Percentiles rank a stretch among this genome's conserved stretches.
Conservation (phyloP, 257 asterid species). For the Marsdenia floribunda region DNA sequence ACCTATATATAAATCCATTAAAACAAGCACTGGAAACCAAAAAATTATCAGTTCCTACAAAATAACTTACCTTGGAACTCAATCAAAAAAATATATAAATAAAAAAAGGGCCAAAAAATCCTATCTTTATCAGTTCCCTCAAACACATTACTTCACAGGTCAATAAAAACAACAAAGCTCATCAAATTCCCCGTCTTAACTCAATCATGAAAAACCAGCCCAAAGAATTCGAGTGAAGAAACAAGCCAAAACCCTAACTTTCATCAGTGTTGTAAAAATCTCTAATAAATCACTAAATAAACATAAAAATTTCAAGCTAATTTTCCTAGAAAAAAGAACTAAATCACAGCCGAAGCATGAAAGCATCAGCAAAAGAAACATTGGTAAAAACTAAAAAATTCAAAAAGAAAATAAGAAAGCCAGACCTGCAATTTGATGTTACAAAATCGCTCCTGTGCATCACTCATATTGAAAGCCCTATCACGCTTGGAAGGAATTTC, state of each 20-base stretch:
- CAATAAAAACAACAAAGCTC: not conserved
- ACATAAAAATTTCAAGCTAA: not conserved
- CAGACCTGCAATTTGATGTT: slow-evolving; percentile 83
- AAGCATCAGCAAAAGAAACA: not conserved
- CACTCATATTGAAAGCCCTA: slow-evolving; percentile 86
- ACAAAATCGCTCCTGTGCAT: slow-evolving; percentile 91
- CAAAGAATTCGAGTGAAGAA: not conserved
- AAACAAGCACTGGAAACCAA: not conserved
- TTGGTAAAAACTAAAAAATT: not conserved
- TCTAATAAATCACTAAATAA: not conserved
- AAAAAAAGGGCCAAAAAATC: not conserved
- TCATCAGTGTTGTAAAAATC: slow-evolving; percentile 1
- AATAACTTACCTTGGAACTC: not conserved
- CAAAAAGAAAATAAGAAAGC: slow-evolving; percentile 8
- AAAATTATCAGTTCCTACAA: not conserved
- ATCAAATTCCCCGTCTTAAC: not conserved
- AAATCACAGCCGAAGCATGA: not conserved
- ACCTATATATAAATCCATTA: not conserved
- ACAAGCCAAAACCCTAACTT: slow-evolving; percentile 7
- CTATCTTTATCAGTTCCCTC: not conserved
- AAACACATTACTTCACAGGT: not conserved
- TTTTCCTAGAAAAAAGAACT: not conserved
- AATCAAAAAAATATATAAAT: not conserved
- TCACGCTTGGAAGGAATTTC: slow-evolving; percentile 88
- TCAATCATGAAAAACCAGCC: not conserved